phyloP scores from a whole-genome alignment of 1,284 basidiomycete species.

The Rhodotorula sp. region DNA sequence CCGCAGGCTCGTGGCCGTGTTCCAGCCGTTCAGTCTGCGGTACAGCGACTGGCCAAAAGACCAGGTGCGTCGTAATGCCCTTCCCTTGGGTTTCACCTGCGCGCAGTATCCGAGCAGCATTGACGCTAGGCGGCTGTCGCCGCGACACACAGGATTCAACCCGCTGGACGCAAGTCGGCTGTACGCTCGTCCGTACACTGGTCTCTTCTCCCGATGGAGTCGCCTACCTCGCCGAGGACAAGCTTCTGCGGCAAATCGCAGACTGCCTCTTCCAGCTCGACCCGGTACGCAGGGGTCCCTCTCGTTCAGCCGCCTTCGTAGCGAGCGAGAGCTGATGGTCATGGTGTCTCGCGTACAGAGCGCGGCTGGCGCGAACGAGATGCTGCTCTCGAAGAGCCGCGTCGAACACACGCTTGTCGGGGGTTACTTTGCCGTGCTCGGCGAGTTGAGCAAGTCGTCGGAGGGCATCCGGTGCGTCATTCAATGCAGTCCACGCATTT shows the following conservation, averaged over 20 bases:
- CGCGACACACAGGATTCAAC: slow-evolving; percentile 54
- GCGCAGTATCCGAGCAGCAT: background rate
- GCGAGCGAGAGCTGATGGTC: background rate
- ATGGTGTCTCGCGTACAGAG: background rate
- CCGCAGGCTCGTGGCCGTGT: slow-evolving; percentile 83
- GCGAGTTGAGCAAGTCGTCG: slow-evolving; percentile 77
- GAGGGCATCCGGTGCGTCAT: slow-evolving; percentile 83
- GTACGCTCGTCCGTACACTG: slow-evolving; percentile 76
- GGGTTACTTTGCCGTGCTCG: slow-evolving; percentile 96
- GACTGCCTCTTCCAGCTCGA: slow-evolving; percentile 90
- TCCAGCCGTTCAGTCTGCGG: slow-evolving; percentile 80
- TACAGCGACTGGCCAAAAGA: slow-evolving; percentile 77
- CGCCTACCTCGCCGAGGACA: slow-evolving; percentile 82
- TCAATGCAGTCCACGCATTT: no score
- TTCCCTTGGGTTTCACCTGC: no score
- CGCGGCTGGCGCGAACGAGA: slow-evolving; percentile 54
- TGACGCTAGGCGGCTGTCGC: no score
- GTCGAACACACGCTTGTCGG: slow-evolving; percentile 80
- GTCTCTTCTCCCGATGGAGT: slow-evolving; percentile 80
- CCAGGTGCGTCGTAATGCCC: slow-evolving; percentile 55
- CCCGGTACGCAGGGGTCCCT: slow-evolving; percentile 61
- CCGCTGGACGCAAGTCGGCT: slow-evolving; percentile 74
- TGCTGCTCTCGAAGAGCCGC: slow-evolving; percentile 81
- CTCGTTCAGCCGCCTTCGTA: no score
- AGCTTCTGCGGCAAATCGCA: slow-evolving; percentile 78